Evolutionary conservation across 2,329 filamentous ascomycete species (phyloP).

Genomic region (Talaromyces sp.): DNA sequence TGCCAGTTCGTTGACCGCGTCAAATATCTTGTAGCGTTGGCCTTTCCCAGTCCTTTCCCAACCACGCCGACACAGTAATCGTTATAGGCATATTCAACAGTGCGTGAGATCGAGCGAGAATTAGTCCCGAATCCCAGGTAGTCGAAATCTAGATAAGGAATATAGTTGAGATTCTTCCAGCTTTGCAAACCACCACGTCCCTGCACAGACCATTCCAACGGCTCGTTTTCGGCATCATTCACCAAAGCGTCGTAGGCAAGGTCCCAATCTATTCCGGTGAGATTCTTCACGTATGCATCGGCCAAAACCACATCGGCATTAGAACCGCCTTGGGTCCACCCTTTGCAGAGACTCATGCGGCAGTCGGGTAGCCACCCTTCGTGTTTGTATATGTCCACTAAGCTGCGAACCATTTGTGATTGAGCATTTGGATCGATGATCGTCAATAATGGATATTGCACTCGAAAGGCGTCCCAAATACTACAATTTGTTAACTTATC

Average conservation of each 20-base stretch:
- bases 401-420: constrained; percentile 60
- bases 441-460: constrained; percentile 63
- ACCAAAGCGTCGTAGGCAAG: constrained; percentile 63
- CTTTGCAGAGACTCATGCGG: constrained; percentile 65
- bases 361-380: constrained; percentile 69
- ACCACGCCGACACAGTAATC: constrained; percentile 64
- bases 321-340: constrained; percentile 67
- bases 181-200: constrained; percentile 65
- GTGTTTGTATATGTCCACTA: constrained; percentile 66
- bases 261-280: constrained; percentile 61
- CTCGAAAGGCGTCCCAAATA: constrained; percentile 66
- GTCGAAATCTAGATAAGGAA: constrained; percentile 66
- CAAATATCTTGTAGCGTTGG: constrained; percentile 56
- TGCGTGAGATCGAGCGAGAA: constrained; percentile 65
- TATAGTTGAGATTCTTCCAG: constrained; percentile 66
- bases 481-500: constrained; percentile 17
- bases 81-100: constrained; percentile 71
- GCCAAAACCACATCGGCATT: constrained; percentile 65
- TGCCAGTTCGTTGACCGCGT: constrained; percentile 60
- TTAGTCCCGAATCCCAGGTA: constrained; percentile 61
- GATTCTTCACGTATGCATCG: constrained; percentile 64
- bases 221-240: constrained; percentile 66
- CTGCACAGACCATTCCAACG: constrained; percentile 63
- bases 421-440: constrained; percentile 60
- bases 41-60: constrained; percentile 51